Evolutionary conservation across 2,329 filamentous ascomycete species (phyloP), one percentile per base, ranked within the genome.

Genomic region (Alternaria sp.): DNA sequence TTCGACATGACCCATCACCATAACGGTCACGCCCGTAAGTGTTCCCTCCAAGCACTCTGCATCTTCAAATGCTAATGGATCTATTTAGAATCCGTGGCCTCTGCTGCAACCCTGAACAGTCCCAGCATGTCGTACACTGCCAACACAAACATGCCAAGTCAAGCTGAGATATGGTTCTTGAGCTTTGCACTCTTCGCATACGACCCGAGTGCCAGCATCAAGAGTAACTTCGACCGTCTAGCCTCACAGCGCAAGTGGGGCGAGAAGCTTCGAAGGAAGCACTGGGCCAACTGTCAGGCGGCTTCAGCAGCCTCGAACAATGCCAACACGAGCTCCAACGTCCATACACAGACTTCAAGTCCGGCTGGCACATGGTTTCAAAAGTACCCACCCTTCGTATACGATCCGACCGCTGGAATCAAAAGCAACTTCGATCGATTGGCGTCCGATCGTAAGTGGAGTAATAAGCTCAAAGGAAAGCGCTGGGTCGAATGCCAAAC

Each of bases 391-490:
- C 14, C 17, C 9, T 64, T 64, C 42, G 33, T 44, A 13, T 61
- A 59, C 40, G 41, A 62, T 31, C 26, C 40, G 21, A 48, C 36
- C 0, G 26, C 28, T 11, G 50, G 46, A 21, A 28, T 64, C 8
- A 34, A 28, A 23, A 48, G 40, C 23, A 64, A 64, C 31, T 64
- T 64, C 37, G 31, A 53, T 1, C 62, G 59, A 8, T 39, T 64
- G 4, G 50, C 59, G n/a, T 17, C 39, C 5, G 13, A 37, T 3
- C 62, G 56, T 42, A 48, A 60, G 4, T 64, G 59, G 62, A 39
- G 34, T 6, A 5, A 5, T 2, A 52, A 54, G 9, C 28, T 34
- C 6, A 51, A 31, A 13, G 6, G 9, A 14, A 54, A 42, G 21
- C 58, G 50, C 14, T 63, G 61, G 61, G 26, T 31, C 8, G 28